Base-by-base conservation (phyloP, 495 filamentous ascomycete species). In the Podospora tetraspora region DNA sequence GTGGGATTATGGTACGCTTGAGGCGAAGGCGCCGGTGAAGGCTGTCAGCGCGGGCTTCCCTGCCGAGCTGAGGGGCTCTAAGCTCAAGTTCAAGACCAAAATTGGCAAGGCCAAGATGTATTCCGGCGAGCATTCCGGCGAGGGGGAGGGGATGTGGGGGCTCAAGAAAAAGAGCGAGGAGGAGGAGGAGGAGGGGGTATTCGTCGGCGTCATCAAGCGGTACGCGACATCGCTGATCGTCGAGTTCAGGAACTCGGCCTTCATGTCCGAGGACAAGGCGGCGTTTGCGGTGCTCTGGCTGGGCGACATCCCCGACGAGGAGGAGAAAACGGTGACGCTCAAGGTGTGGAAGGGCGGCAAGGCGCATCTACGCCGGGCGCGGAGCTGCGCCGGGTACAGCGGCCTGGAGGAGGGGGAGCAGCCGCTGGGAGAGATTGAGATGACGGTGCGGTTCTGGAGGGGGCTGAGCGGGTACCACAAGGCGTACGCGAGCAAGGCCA, bases 271-370 rank as follows among this genome's bases (percentile, higher is more conserved):
- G 62, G 84, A 84, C 30, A 87, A 84, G 0, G 76, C 84, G 0
- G 90, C 86, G 0, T 86, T 90, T 62, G 87, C 84, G 0, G 78
- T 90, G 3, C 74, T 91, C 9, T 92, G 90, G 90, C 81, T 91
- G 16, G 83, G 85, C 59, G 85, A 89, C 29, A 78, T 92, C 0
- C 82, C 82, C 0, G 90, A 92, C 57, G 88, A 89, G 58, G 85
- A 89, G 73, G 83, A 87, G 23, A 71, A 80, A 24, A 83, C 78
- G 0, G 74, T 89, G 10, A 77, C 69, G 12, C 64, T 92, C 6
- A 77, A 83, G 30, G 83, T 92, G 16, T 91, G 83, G 83, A 81
- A 79, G 70, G 81, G 81, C 34, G 80, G 81, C 16, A 81, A 83
- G 68, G 75, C 79, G n/a, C 77, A 80, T 32, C 64, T 86, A 21